Conservation (phyloP, 164 flowering plant genomes). For the Kingdonia uniflora region DNA sequence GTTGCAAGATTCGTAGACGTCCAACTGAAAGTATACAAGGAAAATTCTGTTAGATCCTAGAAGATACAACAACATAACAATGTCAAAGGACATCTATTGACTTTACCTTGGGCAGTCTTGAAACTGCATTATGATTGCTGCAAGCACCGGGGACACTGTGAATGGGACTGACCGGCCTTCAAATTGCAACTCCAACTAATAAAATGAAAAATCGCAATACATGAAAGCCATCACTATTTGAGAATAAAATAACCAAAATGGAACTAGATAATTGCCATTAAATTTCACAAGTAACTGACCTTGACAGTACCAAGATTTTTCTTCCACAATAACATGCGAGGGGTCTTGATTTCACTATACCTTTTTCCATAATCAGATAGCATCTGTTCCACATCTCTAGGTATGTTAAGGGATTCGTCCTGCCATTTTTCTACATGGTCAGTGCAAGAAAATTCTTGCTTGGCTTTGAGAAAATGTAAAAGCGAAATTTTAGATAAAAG, state of each 20-base stretch:
- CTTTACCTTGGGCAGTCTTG: slow-evolving; percentile 68
- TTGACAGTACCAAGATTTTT: slow-evolving; percentile 93
- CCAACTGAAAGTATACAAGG: slow-evolving; percentile 54
- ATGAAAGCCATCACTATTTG: no score
- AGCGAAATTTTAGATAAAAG: no score
- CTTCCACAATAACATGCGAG: slow-evolving; percentile 92
- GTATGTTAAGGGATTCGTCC: slow-evolving; percentile 73
- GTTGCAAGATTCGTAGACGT: slow-evolving; percentile 73
- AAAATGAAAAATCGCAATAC: background rate
- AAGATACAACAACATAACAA: no score
- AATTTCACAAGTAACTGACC: slow-evolving; percentile 33
- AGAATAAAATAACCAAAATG: no score
- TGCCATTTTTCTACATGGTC: slow-evolving; percentile 25
- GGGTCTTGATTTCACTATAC: slow-evolving; percentile 83
- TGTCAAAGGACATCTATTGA: background rate
- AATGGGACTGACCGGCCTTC: slow-evolving; percentile 71
- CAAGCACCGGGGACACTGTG: slow-evolving; percentile 80
- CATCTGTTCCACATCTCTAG: slow-evolving; percentile 56
- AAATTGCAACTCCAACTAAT: slow-evolving; percentile 88
- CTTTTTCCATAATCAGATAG: slow-evolving; percentile 81
- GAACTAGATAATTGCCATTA: no score
- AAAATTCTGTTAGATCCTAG: background rate
- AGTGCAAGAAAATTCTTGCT: slow-evolving; percentile 7
- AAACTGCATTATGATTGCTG: slow-evolving; percentile 86
- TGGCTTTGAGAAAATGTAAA: no score